A percentile compares a stretch with the other conserved stretches of the same genome.
phyloP scores from a whole-genome alignment of 1,139 yeast species.

The Scheffersomyces insectosa region DNA sequence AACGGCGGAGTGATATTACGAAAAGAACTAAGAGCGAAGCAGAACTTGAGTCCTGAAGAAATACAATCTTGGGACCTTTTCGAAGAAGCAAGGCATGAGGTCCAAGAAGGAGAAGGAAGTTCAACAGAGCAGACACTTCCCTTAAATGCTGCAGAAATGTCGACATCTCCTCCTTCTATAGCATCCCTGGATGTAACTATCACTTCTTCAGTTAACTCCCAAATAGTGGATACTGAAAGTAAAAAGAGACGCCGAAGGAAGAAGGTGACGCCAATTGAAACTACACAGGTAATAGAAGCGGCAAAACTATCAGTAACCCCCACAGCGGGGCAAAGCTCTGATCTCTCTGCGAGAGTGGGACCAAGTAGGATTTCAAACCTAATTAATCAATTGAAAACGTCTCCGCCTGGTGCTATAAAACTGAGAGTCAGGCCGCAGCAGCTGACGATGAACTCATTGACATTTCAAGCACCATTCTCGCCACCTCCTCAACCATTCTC shows the following conservation, averaged over 20 bases:
- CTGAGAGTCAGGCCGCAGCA: too few relatives aligned
- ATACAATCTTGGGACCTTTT: constrained; percentile 41
- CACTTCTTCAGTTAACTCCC: not conserved
- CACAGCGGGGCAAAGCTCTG: constrained; percentile 3
- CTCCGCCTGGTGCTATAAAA: constrained; percentile 3
- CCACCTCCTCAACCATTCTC: not conserved
- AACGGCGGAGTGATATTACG: constrained; percentile 46
- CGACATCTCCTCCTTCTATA: too few relatives aligned
- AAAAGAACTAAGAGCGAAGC: constrained; percentile 33
- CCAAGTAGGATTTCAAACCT: constrained; percentile 22
- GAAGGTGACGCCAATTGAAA: constrained; percentile 17
- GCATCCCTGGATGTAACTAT: not conserved
- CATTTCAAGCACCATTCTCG: too few relatives aligned
- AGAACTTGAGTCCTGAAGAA: constrained; percentile 38
- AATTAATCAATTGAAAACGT: constrained; percentile 27
- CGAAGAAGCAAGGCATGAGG: constrained; percentile 27
- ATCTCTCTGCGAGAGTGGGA: not conserved
- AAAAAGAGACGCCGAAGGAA: constrained; percentile 24
- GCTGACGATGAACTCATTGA: too few relatives aligned
- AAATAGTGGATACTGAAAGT: not conserved
- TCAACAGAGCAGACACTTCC: too few relatives aligned
- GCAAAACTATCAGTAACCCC: constrained; percentile 4
- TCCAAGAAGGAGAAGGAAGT: not conserved
- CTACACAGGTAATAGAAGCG: too few relatives aligned
- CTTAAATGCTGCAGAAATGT: too few relatives aligned